Percentiles rank a stretch among this genome's conserved stretches.
These are phyloP conservation scores for Paxillus ammoniavirescens DNA, from an alignment of 768 basidiomycete genomes.

Conservation along the genomic window DNA sequence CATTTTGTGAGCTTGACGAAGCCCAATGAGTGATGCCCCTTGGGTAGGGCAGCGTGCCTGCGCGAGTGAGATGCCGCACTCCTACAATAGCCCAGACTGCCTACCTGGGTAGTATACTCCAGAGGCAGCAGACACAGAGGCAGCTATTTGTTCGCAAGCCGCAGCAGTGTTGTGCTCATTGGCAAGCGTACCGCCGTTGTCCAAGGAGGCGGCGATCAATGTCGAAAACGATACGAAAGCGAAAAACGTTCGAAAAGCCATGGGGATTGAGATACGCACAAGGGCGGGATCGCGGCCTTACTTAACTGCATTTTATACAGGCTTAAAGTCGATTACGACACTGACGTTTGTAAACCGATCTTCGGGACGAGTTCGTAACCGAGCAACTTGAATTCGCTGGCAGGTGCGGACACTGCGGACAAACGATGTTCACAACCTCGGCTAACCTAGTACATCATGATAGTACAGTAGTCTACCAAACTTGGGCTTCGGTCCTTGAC, in stretches of 20 bases:
- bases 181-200: not conserved
- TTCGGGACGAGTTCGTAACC: no score
- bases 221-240: not conserved
- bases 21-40: constrained; percentile 50
- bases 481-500: no score
- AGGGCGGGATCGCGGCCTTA: not conserved
- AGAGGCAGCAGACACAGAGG: constrained; percentile 41
- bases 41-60: constrained; percentile 26
- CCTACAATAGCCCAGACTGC: not conserved
- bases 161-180: not conserved
- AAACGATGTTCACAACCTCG: no score
- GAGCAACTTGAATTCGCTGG: no score
- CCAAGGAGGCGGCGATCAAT: not conserved
- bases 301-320: not conserved
- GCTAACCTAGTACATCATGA: no score
- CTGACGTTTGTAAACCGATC: not conserved
- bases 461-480: no score
- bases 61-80: not conserved
- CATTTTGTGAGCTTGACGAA: constrained; percentile 41
- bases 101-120: constrained; percentile 45
- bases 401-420: no score
- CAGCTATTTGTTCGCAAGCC: constrained; percentile 36
- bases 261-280: not conserved
- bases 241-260: not conserved
- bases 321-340: not conserved